A percentile compares a stretch with the other conserved stretches of the same genome.
phyloP scores from a whole-genome alignment of 768 basidiomycete species.

The Obba rivulosa region DNA sequence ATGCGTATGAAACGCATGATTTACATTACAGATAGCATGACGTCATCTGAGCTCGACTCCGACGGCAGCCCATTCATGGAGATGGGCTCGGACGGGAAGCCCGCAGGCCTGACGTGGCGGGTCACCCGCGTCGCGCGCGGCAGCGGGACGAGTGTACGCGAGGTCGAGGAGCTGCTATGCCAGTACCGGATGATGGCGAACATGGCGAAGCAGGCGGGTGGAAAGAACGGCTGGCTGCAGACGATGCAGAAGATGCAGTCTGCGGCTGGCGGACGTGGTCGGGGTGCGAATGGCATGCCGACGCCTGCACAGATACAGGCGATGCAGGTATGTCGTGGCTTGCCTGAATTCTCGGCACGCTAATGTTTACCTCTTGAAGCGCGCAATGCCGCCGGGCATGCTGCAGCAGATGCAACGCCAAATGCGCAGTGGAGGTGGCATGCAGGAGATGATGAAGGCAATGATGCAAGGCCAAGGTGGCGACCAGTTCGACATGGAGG shows the following conservation, averaged over 20 bases:
- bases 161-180: slow-evolving; percentile 95
- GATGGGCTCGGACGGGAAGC: slow-evolving; percentile 75
- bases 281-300: slow-evolving; percentile 85
- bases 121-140: slow-evolving; percentile 88
- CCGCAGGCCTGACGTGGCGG: slow-evolving; percentile 82
- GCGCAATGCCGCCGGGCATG: slow-evolving; percentile 93
- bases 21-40: slow-evolving; percentile 98
- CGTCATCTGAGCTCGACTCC: slow-evolving; percentile 86
- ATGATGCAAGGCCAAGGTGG: slow-evolving; percentile 96
- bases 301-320: slow-evolving; percentile 91
- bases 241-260: slow-evolving; percentile 92
- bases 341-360: background rate
- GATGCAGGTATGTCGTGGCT: slow-evolving; percentile 73
- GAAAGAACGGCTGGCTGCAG: slow-evolving; percentile 92
- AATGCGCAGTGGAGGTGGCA: slow-evolving; percentile 74
- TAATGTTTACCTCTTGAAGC: slow-evolving; percentile 35
- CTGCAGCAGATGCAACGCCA: slow-evolving; percentile 89
- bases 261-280: slow-evolving; percentile 79
- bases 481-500: slow-evolving; percentile 88
- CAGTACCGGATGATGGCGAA: slow-evolving; percentile 99
- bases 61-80: slow-evolving; percentile 92
- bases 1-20: slow-evolving; percentile 95
- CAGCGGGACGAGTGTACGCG: slow-evolving; percentile 89
- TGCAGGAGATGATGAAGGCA: slow-evolving; percentile 97
- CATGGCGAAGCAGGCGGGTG: slow-evolving; percentile 97